Evolutionary conservation across 2,329 filamentous ascomycete genomes (phyloP).

Genomic region (Botrytis pseudocinerea): DNA sequence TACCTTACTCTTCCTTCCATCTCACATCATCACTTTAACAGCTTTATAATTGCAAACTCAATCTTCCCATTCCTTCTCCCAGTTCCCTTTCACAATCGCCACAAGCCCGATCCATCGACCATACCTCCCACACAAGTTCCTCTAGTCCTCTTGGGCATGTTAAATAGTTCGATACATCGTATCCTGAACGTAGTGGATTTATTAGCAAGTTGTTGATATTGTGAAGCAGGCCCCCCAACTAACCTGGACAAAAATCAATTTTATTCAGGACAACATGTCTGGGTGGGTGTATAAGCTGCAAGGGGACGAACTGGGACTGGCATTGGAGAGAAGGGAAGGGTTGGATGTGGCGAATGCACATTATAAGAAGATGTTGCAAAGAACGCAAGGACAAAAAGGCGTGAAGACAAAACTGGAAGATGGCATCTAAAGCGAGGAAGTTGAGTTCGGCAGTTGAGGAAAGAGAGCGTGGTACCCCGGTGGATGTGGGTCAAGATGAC

Average conservation of each 20-base stretch:
- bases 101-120: neutral
- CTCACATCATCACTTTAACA: neutral
- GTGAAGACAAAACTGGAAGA: neutral
- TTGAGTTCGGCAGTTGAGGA: neutral
- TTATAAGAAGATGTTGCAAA: rapidly evolving
- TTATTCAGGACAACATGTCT: neutral
- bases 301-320: neutral
- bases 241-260: neutral
- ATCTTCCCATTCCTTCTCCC: neutral
- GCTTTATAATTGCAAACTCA: neutral
- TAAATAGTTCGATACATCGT: neutral
- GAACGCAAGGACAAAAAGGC: neutral
- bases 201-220: neutral
- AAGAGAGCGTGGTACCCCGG: neutral
- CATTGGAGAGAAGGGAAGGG: neutral
- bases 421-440: neutral
- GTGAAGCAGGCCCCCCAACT: neutral
- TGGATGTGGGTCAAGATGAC: neutral
- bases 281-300: neutral
- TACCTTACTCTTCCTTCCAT: neutral
- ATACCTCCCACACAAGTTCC: neutral
- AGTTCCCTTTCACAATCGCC: neutral
- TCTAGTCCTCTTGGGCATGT: neutral
- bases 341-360: constrained; percentile 13
- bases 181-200: neutral